Evolutionary conservation across 2,329 filamentous ascomycete genomes (phyloP), one percentile per base, ranked within the genome.

Genomic region (Trichoderma sp.): DNA sequence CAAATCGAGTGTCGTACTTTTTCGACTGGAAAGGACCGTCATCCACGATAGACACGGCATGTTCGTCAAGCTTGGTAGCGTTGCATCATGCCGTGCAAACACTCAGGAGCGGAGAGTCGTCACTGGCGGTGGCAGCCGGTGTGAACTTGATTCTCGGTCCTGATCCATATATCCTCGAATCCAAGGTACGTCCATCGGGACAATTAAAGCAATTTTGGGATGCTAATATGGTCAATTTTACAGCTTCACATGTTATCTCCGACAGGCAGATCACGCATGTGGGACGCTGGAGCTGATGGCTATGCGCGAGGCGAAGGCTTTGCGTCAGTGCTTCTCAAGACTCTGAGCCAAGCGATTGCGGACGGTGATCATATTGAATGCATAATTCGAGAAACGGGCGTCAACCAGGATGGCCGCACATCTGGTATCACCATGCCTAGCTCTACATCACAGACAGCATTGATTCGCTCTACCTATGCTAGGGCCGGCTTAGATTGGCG

Each of bases 231-330:
- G 38, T 2, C 16, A 5, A 24, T 7, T 64, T 38, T 21, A 64
- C 33, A 45, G 38, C 38, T 45, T 45, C 38, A 45, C 38, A 83
- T 86, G 81, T 78, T 87, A 1, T 84, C 83, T 3, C 80, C 83
- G 0, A 82, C 78, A 1, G 82, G 83, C 7, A 78, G 80, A 8
- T 84, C 79, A 63, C 80, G 80, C 7, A 85, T 84, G 80, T 73
- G 69, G 69, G 69, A 73, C n/a, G 60, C 27, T 12, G 35, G 64
- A 21, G 69, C 69, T 21, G 38, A 73, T 65, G 69, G 69, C 14
- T 73, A 73, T 6, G 69, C 69, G 21, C 31, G 69, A 50, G 69
- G 69, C 11, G 69, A 74, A 21, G 71, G 71, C 16, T 45, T 45
- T 45, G 38, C 38, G 16, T 45, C 38, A 1, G 38, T 45, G 38